Evolutionary conservation across 768 basidiomycete genomes (phyloP).

Genomic region (Calocybe gangraenosa): DNA sequence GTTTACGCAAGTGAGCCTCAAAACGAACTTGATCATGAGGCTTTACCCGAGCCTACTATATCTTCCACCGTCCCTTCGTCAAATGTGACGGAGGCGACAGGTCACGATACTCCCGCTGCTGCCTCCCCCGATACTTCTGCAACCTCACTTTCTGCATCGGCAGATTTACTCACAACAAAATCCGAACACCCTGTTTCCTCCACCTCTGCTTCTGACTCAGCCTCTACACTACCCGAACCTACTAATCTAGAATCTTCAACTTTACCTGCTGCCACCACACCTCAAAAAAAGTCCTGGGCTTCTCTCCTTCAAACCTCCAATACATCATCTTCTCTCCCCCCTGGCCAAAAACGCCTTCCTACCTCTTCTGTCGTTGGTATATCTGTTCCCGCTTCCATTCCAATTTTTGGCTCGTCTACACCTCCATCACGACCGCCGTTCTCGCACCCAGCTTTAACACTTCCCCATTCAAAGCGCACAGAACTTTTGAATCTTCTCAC

Average conservation of each 20-base stretch:
- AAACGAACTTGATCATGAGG: not conserved
- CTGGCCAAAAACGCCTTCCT: conserved; percentile 47
- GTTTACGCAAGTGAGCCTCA: not conserved
- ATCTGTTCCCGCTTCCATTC: conserved; percentile 56
- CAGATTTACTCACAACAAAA: conserved; percentile 24
- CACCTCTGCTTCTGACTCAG: conserved; percentile 3
- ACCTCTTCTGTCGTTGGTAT: conserved; percentile 71
- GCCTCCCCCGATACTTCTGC: conserved; percentile 57
- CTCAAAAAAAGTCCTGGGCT: conserved; percentile 72
- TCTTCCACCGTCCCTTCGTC: conserved; percentile 39
- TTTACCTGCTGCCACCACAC: conserved; percentile 20
- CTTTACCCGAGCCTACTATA: conserved; percentile 13
- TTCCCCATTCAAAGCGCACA: conserved; percentile 35
- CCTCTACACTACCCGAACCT: not conserved
- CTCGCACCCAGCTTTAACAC: conserved; percentile 20
- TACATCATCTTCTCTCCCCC: conserved; percentile 29
- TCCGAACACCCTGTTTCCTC: not conserved
- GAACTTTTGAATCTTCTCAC: conserved; percentile 56
- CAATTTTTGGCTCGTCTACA: conserved; percentile 18
- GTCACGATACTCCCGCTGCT: conserved; percentile 46
- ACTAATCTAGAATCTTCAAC: conserved; percentile 9
- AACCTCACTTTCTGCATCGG: conserved; percentile 38
- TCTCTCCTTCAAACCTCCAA: conserved; percentile 53
- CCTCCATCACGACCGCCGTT: conserved; percentile 24
- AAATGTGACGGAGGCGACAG: conserved; percentile 45